Evolutionary conservation across 805 yeast genomes (phyloP).

Genomic region (Lachancea meyersii): DNA sequence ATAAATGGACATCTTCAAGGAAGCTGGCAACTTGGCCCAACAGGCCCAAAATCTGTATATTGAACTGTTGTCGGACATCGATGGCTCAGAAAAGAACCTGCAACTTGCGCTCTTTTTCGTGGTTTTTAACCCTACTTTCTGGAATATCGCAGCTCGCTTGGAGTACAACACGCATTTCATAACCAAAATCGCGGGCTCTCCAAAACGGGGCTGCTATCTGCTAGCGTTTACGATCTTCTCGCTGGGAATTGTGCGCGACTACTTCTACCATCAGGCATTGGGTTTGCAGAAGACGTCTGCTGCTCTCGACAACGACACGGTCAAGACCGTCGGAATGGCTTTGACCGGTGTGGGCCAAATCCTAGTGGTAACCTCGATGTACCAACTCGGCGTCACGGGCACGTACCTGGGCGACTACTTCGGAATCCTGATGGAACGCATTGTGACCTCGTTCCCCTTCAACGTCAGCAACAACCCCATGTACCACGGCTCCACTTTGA

Average conservation of each 20-base stretch:
- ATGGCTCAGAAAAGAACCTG: constrained; percentile 20
- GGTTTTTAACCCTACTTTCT: constrained; percentile 87
- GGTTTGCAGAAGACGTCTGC: constrained; percentile 62
- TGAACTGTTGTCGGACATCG: constrained; percentile 12
- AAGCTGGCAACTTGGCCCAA: neutral
- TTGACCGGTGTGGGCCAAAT: constrained; percentile 67
- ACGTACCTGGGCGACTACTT: constrained; percentile 96
- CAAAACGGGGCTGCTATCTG: constrained; percentile 72
- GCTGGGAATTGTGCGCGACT: constrained; percentile 78
- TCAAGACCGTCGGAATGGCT: constrained; percentile 48
- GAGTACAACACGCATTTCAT: constrained; percentile 75
- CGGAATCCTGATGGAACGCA: constrained; percentile 85
- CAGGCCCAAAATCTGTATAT: constrained; percentile 10
- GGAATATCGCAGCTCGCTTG: constrained; percentile 87
- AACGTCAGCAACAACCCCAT: constrained; percentile 87
- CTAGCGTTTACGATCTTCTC: constrained; percentile 80
- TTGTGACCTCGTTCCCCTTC: constrained; percentile 92
- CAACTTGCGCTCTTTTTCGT: constrained; percentile 56
- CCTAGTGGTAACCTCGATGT: constrained; percentile 82
- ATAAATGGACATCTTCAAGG: constrained; percentile 3
- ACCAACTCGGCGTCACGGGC: constrained; percentile 88
- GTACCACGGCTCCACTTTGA: constrained; percentile 88
- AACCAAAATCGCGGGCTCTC: constrained; percentile 67
- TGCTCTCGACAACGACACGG: constrained; percentile 37
- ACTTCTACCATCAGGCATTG: constrained; percentile 65